Base-by-base conservation (phyloP, 2,329 filamentous ascomycete species). In the Aspergillus arachidicola region DNA sequence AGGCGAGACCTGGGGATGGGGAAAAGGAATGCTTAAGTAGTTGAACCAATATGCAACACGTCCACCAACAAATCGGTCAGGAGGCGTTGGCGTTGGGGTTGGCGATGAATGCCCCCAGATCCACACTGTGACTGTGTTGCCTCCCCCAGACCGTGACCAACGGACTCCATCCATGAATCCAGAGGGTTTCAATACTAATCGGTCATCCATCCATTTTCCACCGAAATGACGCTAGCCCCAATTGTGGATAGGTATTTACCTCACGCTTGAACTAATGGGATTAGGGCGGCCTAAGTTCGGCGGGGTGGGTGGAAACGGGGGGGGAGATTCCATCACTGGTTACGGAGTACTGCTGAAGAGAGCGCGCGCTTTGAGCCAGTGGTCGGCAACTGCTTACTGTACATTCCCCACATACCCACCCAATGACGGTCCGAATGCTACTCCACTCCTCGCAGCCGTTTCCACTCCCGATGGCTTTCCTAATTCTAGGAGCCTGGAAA, bases 21-120 rank as follows among this genome's bases (percentile, higher is more conserved):
- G 66, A 68, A 56, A 65, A 65, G 63, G 68, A 69, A 69, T 64
- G 68, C 69, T 76, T 76, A 76, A 75, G 71, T 75, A 73, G 21
- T 41, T 41, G 26, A n/a, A 58, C 32, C 30, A 28, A 48, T 58
- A 58, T 59, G 56, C 21, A 55, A 38, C 32, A 55, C 19, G 28
- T 51, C 48, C 48, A 51, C 21, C 12, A 21, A 53, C 48, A 55
- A 57, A 59, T 55, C n/a, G 60, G 61, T 66, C 61, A 66, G 67
- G 66, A 68, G 67, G 68, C 60, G 60, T 64, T 64, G 62, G 65
- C 63, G 66, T 65, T 67, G 67, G 67, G 64, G 64, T 67, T 62
- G 64, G 69, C 66, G 64, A 67, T 51, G 41, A 50, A 63, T 48
- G 38, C 61, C 66, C 66, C 69, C 68, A 66, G 65, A 67, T 68